Conservation (phyloP, 2,329 filamentous ascomycete species). For the Podosphaera xanthii region DNA sequence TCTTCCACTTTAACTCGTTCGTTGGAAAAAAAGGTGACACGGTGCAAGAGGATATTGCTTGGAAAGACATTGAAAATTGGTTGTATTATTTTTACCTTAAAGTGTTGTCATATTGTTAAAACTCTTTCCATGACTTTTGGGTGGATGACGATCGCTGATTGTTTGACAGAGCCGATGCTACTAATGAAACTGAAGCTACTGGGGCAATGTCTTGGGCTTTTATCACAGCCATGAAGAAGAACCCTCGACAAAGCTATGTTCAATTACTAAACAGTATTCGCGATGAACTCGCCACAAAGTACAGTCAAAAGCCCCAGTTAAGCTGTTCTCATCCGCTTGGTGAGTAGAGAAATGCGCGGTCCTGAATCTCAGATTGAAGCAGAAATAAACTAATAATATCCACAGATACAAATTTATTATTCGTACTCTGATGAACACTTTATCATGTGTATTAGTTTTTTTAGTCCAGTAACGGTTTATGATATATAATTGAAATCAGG, state of each 20-base stretch:
- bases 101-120: no score
- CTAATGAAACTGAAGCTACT: constrained; percentile 63
- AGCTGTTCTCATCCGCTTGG: constrained; percentile 90
- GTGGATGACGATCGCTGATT: constrained; percentile 5
- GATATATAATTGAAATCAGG: neutral
- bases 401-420: neutral
- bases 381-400: neutral
- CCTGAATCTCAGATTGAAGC: neutral
- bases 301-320: constrained; percentile 84
- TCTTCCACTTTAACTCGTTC: constrained; percentile 23
- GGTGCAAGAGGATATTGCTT: neutral
- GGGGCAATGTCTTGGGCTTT: constrained; percentile 98
- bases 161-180: constrained; percentile 54
- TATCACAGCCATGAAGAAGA: constrained; percentile 73
- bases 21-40: constrained; percentile 19
- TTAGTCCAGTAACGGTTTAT: neutral
- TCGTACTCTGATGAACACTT: neutral
- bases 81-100: neutral
- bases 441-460: neutral
- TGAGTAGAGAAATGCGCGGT: constrained; percentile 20
- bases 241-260: constrained; percentile 88
- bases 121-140: neutral
- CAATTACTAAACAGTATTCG: constrained; percentile 89
- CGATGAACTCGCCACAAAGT: constrained; percentile 67
- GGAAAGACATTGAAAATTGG: neutral